Evolutionary conservation across 306 rosid genomes (phyloP).

Genomic region (Vigna radiata): DNA sequence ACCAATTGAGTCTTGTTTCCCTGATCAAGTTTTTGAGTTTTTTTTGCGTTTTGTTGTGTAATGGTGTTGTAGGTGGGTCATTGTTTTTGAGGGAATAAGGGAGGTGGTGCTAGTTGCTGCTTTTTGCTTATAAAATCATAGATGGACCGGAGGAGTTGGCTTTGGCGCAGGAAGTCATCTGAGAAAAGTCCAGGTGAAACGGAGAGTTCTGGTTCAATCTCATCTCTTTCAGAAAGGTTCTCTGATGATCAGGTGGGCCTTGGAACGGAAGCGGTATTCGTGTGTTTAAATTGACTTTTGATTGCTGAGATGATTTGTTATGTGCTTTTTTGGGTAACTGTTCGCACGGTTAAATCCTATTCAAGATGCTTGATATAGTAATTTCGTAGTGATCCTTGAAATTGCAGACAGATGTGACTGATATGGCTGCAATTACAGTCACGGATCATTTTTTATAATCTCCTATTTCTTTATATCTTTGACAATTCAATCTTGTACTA

Average conservation of each 20-base stretch:
- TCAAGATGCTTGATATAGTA: not conserved
- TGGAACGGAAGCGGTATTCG: constrained; percentile 1
- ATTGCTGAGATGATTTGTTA: constrained; percentile 20
- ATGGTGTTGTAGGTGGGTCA: constrained; percentile 44
- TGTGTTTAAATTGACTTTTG: constrained; percentile 25
- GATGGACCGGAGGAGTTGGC: constrained; percentile 84
- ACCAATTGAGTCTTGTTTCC: constrained; percentile 29
- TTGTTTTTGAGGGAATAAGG: constrained; percentile 42
- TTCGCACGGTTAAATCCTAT: not conserved
- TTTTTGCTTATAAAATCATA: constrained; percentile 32
- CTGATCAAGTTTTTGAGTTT: constrained; percentile 29
- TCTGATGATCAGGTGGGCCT: constrained; percentile 74
- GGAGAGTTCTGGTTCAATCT: constrained; percentile 79
- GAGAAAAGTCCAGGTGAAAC: constrained; percentile 82
- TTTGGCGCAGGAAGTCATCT: constrained; percentile 83
- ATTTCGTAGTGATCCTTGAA: not conserved
- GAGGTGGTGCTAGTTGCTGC: constrained; percentile 39
- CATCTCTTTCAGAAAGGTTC: constrained; percentile 84
- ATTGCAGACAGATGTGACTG: not conserved
- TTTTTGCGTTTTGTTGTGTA: constrained; percentile 36
- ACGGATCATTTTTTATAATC: not conserved
- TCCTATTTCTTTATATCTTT: constrained; percentile 15
- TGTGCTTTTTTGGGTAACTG: not conserved
- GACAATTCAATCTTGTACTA: not conserved
- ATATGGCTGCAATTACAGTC: not conserved